phyloP scores from a whole-genome alignment of 1,284 basidiomycete species.

The Trametes hirsuta region DNA sequence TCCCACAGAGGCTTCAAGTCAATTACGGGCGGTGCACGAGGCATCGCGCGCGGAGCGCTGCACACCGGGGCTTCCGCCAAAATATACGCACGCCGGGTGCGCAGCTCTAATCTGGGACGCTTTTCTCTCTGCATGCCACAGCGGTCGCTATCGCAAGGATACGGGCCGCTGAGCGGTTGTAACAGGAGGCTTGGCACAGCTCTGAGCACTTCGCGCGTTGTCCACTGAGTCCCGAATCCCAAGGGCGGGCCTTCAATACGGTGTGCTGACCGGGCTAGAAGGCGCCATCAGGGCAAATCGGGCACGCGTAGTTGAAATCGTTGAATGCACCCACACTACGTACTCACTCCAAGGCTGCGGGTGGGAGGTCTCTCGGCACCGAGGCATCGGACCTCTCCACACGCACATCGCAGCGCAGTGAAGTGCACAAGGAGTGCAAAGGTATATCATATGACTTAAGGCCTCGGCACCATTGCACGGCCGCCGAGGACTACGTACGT shows the following conservation, averaged over 20 bases:
- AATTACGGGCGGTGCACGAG: neutral
- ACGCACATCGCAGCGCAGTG: neutral
- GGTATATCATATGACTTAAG: neutral
- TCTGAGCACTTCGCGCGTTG: neutral
- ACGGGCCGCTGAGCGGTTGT: neutral
- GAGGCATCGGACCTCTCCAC: neutral
- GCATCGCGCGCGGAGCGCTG: neutral
- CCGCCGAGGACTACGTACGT: neutral
- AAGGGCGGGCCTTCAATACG: neutral
- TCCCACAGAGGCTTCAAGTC: neutral
- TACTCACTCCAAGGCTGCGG: neutral
- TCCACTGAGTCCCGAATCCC: neutral
- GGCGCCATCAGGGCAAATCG: neutral
- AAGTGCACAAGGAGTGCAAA: neutral
- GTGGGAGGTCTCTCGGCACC: slow-evolving; percentile 1
- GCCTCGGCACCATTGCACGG: neutral
- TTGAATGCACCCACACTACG: neutral
- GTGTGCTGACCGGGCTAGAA: neutral
- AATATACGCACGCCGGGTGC: neutral
- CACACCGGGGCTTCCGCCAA: neutral
- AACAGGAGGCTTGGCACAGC: neutral
- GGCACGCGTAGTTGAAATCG: neutral
- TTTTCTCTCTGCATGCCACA: neutral
- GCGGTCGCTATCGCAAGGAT: neutral
- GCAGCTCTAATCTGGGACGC: neutral